These are phyloP conservation scores for Trichoderma arundinaceum DNA, from an alignment of 2,329 filamentous ascomycete species.

Conservation along the genomic window DNA sequence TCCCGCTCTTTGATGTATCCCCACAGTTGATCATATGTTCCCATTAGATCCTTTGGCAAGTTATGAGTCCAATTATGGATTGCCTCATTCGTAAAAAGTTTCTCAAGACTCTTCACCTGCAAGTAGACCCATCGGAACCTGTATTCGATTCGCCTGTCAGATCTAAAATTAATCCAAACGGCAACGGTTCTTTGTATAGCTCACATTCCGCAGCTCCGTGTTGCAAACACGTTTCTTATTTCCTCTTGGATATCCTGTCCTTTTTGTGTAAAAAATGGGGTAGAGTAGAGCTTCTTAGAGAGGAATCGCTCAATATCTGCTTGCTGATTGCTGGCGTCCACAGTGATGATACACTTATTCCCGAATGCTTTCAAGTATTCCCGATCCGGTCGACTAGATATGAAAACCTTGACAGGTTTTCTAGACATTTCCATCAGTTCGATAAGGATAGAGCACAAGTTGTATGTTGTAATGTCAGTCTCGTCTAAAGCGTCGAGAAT, in stretches of 20 bases:
- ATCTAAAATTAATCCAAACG: neutral
- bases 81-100: conserved; percentile 22
- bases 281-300: conserved; percentile 6
- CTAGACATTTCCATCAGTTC: conserved; percentile 9
- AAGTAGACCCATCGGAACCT: conserved; percentile 37
- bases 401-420: conserved; percentile 34
- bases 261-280: neutral
- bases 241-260: neutral
- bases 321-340: conserved; percentile 32
- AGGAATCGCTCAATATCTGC: conserved; percentile 34
- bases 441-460: conserved; percentile 29
- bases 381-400: conserved; percentile 33
- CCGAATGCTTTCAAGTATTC: conserved; percentile 30
- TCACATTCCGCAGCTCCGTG: conserved; percentile 7
- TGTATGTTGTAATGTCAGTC: conserved; percentile 29
- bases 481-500: conserved; percentile 34
- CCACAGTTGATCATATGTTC: conserved; percentile 33
- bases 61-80: conserved; percentile 28
- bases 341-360: conserved; percentile 14
- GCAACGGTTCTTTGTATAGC: neutral
- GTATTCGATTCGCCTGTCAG: neutral
- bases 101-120: conserved; percentile 32
- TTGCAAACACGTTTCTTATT: neutral
- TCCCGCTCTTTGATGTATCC: neutral
- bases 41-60: conserved; percentile 28